Percentiles rank a stretch among this genome's conserved stretches.
Evolutionary conservation across 192 early-diverging fungal species (phyloP).

Genomic region (Allomyces macrogynus): DNA sequence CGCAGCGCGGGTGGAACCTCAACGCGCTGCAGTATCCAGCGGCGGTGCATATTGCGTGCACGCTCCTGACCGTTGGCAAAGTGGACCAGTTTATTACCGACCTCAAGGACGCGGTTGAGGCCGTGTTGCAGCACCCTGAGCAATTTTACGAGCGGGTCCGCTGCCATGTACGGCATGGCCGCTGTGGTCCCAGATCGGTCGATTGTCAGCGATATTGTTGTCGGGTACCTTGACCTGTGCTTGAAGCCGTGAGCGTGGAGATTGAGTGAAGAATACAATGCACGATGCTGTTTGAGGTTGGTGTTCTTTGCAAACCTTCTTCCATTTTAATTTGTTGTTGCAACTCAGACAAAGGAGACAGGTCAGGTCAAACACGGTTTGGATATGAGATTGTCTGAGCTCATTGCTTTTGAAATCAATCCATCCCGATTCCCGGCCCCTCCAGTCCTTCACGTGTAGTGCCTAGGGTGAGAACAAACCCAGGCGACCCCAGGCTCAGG

Average conservation of each 20-base stretch:
- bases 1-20: slow-evolving; percentile 62
- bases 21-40: slow-evolving; percentile 74
- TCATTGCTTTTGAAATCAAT: no score
- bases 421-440: no score
- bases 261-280: no score
- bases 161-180: slow-evolving; percentile 85
- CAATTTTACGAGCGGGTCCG: slow-evolving; percentile 48
- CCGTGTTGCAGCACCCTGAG: slow-evolving; percentile 42
- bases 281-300: no score
- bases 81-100: slow-evolving; percentile 56
- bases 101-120: slow-evolving; percentile 48
- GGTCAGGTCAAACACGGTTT: no score
- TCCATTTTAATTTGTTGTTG: no score
- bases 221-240: slow-evolving; percentile 71
- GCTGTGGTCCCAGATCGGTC: slow-evolving; percentile 65
- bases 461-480: no score
- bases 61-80: slow-evolving; percentile 49
- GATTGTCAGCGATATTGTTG: slow-evolving; percentile 68
- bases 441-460: no score
- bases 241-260: slow-evolving; percentile 30
- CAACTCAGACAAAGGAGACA: no score
- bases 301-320: no score
- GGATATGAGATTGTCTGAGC: no score
- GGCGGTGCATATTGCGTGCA: slow-evolving; percentile 77
- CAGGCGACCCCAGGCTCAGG: no score